Conservation (phyloP, 2,329 filamentous ascomycete genomes). For the Neobulgaria alba region DNA sequence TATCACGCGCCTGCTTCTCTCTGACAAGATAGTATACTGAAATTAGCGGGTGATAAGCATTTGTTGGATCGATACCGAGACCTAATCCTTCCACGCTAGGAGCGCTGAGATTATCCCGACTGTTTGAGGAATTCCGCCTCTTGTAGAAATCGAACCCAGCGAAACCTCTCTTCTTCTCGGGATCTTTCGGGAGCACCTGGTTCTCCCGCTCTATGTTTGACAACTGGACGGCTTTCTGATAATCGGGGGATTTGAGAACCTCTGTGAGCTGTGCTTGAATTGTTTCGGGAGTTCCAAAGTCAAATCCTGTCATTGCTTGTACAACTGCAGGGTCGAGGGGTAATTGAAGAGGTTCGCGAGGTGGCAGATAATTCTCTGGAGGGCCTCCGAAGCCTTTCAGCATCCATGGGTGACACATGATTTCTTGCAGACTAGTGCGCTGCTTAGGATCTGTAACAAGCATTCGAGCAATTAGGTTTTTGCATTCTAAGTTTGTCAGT, state of each 20-base stretch:
- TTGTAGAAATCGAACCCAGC: slow-evolving; percentile 89
- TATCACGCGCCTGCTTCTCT: slow-evolving; percentile 84
- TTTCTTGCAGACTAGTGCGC: slow-evolving; percentile 79
- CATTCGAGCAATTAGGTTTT: slow-evolving; percentile 87
- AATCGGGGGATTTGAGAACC: slow-evolving; percentile 88
- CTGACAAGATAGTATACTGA: slow-evolving; percentile 95
- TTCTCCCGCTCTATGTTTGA: slow-evolving; percentile 57
- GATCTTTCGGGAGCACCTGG: slow-evolving; percentile 43
- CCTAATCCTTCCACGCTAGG: slow-evolving; percentile 82
- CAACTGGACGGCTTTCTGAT: slow-evolving; percentile 72
- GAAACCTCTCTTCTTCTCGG: slow-evolving; percentile 81
- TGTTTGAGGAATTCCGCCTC: slow-evolving; percentile 78
- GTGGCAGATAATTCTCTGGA: slow-evolving; percentile 82
- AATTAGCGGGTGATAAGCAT: slow-evolving; percentile 84
- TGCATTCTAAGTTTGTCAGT: slow-evolving; percentile 60
- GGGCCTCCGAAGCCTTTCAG: slow-evolving; percentile 79
- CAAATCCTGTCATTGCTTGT: slow-evolving; percentile 94
- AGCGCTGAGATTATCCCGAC: slow-evolving; percentile 74
- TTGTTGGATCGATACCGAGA: slow-evolving; percentile 76
- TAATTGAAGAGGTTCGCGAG: slow-evolving; percentile 73
- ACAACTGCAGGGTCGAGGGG: slow-evolving; percentile 79
- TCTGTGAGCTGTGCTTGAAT: slow-evolving; percentile 76
- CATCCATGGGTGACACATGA: slow-evolving; percentile 95
- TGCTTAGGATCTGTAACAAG: slow-evolving; percentile 87
- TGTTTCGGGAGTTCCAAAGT: slow-evolving; percentile 80